These are phyloP conservation scores for Letharia lupina DNA, from an alignment of 495 filamentous ascomycete genomes.

Conservation along the genomic window DNA sequence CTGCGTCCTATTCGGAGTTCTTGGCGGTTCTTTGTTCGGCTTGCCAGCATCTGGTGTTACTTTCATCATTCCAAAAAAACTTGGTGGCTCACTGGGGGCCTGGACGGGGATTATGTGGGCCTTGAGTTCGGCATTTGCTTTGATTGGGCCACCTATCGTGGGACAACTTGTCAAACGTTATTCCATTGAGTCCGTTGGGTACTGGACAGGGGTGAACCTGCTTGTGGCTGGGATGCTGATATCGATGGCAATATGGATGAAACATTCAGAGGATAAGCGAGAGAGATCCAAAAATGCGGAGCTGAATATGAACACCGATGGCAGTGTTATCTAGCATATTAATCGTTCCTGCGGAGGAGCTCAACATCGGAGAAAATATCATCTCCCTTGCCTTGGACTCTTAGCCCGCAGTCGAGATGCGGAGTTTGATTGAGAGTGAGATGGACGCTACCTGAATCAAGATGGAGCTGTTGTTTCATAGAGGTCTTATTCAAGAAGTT, in stretches of 20 bases:
- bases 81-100: slow-evolving; percentile 28
- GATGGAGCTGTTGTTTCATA: too few species aligned
- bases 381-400: too few species aligned
- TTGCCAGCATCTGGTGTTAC: slow-evolving; percentile 36
- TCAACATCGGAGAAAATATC: too few species aligned
- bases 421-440: too few species aligned
- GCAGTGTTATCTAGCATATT: too few species aligned
- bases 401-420: too few species aligned
- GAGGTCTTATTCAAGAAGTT: too few species aligned
- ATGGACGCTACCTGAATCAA: too few species aligned
- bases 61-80: slow-evolving; percentile 27
- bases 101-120: slow-evolving; percentile 42
- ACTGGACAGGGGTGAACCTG: slow-evolving; percentile 12
- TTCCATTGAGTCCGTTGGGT: slow-evolving; percentile 13
- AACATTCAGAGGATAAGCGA: neutral
- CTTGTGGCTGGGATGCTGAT: slow-evolving; percentile 5
- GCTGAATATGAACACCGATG: too few species aligned
- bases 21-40: slow-evolving; percentile 35
- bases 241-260: neutral
- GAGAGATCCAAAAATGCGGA: neutral
- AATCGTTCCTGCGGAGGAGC: too few species aligned
- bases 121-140: slow-evolving; percentile 28
- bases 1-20: slow-evolving; percentile 34
- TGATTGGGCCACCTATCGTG: slow-evolving; percentile 35
- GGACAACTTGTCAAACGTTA: slow-evolving; percentile 20